Conservation (phyloP, 148 eudicot genomes). For the Nepenthes gracilis region DNA sequence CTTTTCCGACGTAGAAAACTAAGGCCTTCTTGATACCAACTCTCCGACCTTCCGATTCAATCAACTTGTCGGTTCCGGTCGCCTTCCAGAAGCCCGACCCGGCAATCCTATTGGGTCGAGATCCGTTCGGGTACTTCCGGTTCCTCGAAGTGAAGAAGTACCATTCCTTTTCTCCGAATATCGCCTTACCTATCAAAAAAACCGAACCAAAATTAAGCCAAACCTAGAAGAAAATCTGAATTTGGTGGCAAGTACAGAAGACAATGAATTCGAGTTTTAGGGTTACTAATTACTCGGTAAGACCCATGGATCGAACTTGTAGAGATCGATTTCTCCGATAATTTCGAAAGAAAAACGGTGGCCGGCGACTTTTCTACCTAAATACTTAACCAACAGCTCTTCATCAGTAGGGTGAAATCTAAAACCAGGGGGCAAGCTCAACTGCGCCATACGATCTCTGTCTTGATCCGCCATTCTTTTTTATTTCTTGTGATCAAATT, state of each 20-base stretch:
- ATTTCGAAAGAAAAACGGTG: constrained; percentile 35
- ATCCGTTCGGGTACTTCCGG: constrained; percentile 76
- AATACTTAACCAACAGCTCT: constrained; percentile 58
- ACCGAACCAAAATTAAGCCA: not conserved
- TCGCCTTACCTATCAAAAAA: constrained; percentile 38
- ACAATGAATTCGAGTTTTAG: too few species aligned
- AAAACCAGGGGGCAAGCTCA: constrained; percentile 69
- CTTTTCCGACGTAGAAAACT: constrained; percentile 68
- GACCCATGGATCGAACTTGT: constrained; percentile 73
- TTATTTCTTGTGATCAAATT: not conserved
- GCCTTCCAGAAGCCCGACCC: constrained; percentile 89
- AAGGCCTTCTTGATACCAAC: constrained; percentile 81
- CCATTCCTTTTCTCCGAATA: constrained; percentile 81
- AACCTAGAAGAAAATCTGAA: not conserved
- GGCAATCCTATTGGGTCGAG: constrained; percentile 68
- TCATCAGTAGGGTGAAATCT: constrained; percentile 72
- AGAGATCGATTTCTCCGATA: constrained; percentile 58
- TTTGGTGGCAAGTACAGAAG: too few species aligned
- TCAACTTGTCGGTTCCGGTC: constrained; percentile 69
- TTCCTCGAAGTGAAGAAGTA: constrained; percentile 77
- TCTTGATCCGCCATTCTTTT: constrained; percentile 34
- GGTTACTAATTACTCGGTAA: constrained; percentile 36
- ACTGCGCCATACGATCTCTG: constrained; percentile 37
- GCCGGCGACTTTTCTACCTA: constrained; percentile 51
- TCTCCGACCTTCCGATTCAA: constrained; percentile 35